Evolutionary conservation across 1,139 yeast genomes (phyloP).

Genomic region (Hyphopichia pseudoburtonii): DNA sequence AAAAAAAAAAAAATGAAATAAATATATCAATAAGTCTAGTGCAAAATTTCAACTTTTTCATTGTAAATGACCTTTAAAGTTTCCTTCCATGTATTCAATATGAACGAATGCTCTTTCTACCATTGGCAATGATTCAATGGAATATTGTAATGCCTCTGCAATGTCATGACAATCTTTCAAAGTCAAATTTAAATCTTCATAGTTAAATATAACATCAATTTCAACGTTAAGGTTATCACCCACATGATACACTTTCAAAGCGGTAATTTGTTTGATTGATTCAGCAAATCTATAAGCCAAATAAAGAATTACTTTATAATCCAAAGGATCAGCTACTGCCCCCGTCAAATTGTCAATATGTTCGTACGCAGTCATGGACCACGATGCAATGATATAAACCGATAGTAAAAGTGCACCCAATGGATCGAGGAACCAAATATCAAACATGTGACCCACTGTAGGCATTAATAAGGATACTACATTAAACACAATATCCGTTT

Average conservation of each 20-base stretch:
- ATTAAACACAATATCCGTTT: slow-evolving; percentile 73
- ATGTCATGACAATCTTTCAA: slow-evolving; percentile 75
- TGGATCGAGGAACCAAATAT: slow-evolving; percentile 71
- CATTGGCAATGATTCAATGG: slow-evolving; percentile 71
- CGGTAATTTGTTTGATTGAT: slow-evolving; percentile 62
- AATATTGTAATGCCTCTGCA: slow-evolving; percentile 80
- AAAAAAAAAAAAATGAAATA: background rate
- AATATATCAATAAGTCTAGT: background rate
- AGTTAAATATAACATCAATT: slow-evolving; percentile 66
- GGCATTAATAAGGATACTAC: slow-evolving; percentile 72
- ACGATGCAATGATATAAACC: slow-evolving; percentile 59
- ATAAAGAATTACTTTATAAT: slow-evolving; percentile 66
- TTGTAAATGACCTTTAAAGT: slow-evolving; percentile 49
- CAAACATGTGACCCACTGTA: slow-evolving; percentile 49
- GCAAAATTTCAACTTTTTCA: slow-evolving; percentile 10
- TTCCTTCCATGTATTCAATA: slow-evolving; percentile 64
- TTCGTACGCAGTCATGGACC: slow-evolving; percentile 66
- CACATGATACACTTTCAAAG: slow-evolving; percentile 72
- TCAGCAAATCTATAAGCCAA: slow-evolving; percentile 70
- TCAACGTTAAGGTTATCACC: slow-evolving; percentile 79
- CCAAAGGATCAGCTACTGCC: slow-evolving; percentile 62
- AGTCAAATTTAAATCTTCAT: slow-evolving; percentile 40
- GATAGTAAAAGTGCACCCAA: slow-evolving; percentile 68
- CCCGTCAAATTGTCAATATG: slow-evolving; percentile 78
- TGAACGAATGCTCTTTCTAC: slow-evolving; percentile 85